Base-by-base conservation (phyloP, 2,329 filamentous ascomycete genomes). In the Tothia fuscella region DNA sequence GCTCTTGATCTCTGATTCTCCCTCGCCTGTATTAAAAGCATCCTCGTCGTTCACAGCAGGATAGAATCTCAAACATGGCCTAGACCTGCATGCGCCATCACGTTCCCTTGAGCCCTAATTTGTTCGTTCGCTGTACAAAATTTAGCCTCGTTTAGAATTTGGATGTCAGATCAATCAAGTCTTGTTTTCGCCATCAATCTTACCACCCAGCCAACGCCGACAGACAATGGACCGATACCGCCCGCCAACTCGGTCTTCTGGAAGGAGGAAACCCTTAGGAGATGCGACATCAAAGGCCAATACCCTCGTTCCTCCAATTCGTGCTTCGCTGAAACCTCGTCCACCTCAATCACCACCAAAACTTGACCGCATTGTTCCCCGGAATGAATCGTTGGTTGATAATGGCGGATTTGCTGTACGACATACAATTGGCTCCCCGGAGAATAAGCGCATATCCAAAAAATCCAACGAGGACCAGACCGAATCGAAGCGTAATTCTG, bases 391-490 rank as follows among this genome's bases (percentile, higher is more conserved):
- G 2, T 51, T 66, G 29, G 57, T 61, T 9, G 54, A 61, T 10
- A 65, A 68, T 50, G 61, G 63, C 35, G 61, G 60, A 1, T 57
- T 66, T 25, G 50, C 59, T 3, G 56, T 67, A 9, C 61, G 59
- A 16, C 59, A 58, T 42, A n/a, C 58, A 62, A 25, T 41, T 12
- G 20, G 14, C 16, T 41, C 39, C 14, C 39, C 39, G 24, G 67
- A 71, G 43, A 67, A 72, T 53, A 72, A 72, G 47, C 67, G 68
- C 21, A 52, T 76, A 6, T 72, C 72, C 3, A 67, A 69, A 13
- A 64, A 71, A 12, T 61, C 64, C 22, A 60, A 63, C 7, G 65
- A 72, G 9, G 33, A 32, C 6, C 12, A 7, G 16, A 12, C 30
- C 10, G 41, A 38, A n/a, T 26, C 22, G 13, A 43, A 43, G 32